Conservation (phyloP, 2,329 filamentous ascomycete genomes). For the Truncatella angustata region DNA sequence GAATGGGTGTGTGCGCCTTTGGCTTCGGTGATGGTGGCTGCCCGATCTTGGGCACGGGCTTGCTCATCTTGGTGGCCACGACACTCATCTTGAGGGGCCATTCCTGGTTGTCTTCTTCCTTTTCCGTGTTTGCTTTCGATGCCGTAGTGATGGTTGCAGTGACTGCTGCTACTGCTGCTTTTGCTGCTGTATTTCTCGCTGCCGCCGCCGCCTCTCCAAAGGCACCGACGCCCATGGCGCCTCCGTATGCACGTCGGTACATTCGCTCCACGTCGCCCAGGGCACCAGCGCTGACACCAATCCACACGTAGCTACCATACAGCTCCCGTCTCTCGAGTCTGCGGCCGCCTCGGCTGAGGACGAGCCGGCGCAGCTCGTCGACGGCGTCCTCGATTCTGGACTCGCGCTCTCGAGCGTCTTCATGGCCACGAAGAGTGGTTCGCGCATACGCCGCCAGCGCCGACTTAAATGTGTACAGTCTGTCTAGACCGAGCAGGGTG, state of each 20-base stretch:
- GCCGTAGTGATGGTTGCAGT: neutral
- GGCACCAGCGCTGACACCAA: conserved; percentile 49
- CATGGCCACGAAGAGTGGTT: conserved; percentile 23
- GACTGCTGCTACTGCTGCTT: neutral
- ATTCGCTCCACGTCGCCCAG: conserved; percentile 54
- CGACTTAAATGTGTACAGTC: conserved; percentile 63
- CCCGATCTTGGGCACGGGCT: conserved; percentile 11
- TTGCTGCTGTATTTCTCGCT: neutral
- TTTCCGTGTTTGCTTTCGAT: conserved; percentile 31
- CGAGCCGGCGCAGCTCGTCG: conserved; percentile 59
- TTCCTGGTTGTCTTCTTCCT: conserved; percentile 12
- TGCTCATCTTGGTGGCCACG: neutral
- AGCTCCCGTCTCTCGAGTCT: conserved; percentile 51
- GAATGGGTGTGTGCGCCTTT: conserved; percentile 18
- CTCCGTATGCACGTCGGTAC: conserved; percentile 57
- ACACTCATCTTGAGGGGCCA: conserved; percentile 1
- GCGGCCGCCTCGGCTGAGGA: conserved; percentile 51
- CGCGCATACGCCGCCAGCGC: conserved; percentile 57
- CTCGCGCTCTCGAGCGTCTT: conserved; percentile 10
- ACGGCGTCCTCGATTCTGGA: conserved; percentile 57
- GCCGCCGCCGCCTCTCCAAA: conserved; percentile 27
- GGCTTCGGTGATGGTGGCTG: conserved; percentile 19
- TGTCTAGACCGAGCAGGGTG: conserved; percentile 58
- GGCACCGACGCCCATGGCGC: conserved; percentile 40
- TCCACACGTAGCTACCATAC: conserved; percentile 54